These are phyloP conservation scores for Posidonia australis DNA, from an alignment of 106 monocot species.

Conservation along the genomic window DNA sequence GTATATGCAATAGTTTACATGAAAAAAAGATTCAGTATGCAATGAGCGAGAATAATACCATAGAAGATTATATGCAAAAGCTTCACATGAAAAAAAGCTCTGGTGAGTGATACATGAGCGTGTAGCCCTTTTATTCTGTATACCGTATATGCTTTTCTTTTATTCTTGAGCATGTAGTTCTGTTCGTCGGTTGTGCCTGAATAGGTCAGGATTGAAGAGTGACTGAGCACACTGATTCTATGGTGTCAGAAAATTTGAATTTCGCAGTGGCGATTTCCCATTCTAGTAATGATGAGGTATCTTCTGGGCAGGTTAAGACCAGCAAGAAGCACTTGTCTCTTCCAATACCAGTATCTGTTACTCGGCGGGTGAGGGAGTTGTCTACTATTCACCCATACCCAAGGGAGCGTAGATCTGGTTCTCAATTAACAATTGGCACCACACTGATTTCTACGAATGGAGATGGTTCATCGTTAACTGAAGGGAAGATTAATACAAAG, in stretches of 20 bases:
- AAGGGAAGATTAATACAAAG: no score
- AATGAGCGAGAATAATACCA: no score
- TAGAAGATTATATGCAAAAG: no score
- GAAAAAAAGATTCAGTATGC: no score
- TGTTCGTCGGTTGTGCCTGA: no score
- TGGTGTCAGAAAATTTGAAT: background rate
- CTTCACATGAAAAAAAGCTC: no score
- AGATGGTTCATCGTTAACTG: background rate
- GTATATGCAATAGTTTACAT: no score
- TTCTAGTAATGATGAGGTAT: background rate
- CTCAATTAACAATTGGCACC: background rate
- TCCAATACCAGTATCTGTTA: slow-evolving; percentile 25
- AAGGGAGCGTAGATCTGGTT: slow-evolving; percentile 12
- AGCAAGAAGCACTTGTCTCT: slow-evolving; percentile 16
- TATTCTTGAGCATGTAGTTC: no score
- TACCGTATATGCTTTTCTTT: no score
- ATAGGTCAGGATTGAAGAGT: no score
- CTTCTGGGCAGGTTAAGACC: slow-evolving; percentile 4
- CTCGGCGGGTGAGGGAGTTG: slow-evolving; percentile 28
- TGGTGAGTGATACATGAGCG: no score
- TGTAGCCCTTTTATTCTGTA: no score
- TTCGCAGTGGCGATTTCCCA: background rate
- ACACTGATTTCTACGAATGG: background rate
- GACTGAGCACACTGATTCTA: background rate
- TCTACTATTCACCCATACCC: slow-evolving; percentile 38